These are phyloP conservation scores for Candida suzukii DNA, from an alignment of 805 yeast genomes.

Conservation along the genomic window DNA sequence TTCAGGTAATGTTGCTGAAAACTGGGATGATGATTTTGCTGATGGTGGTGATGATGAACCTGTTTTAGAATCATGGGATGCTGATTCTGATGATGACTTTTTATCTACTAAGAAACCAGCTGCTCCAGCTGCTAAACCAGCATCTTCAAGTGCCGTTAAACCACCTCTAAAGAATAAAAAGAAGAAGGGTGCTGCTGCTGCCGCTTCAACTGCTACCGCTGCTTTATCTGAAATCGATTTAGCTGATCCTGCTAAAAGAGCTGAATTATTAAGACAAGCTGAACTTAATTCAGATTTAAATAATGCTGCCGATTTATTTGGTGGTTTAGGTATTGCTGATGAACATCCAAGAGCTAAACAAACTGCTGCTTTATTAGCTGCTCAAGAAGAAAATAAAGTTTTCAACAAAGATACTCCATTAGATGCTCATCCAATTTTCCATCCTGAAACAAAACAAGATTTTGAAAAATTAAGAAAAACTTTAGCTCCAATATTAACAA, in stretches of 20 bases:
- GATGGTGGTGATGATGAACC: conserved; percentile 52
- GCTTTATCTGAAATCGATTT: conserved; percentile 52
- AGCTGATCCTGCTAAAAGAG: conserved; percentile 68
- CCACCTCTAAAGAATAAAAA: conserved; percentile 7
- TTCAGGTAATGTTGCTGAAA: conserved; percentile 38
- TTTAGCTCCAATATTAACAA: conserved; percentile 51
- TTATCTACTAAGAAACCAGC: conserved; percentile 27
- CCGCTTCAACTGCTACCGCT: conserved; percentile 28
- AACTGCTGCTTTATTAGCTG: conserved; percentile 35
- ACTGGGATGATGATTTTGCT: conserved; percentile 71
- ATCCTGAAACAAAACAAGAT: conserved; percentile 74
- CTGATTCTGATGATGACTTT: conserved; percentile 63
- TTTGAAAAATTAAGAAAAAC: conserved; percentile 73
- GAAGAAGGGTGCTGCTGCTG: conserved; percentile 33
- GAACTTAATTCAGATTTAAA: conserved; percentile 82
- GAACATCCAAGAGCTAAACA: conserved; percentile 47
- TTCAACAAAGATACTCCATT: conserved; percentile 59
- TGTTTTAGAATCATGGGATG: conserved; percentile 87
- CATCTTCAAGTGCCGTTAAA: conserved; percentile 20
- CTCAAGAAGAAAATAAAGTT: conserved; percentile 34
- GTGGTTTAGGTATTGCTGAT: conserved; percentile 54
- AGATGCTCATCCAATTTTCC: conserved; percentile 73
- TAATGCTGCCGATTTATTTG: conserved; percentile 89
- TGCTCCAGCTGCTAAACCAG: conserved; percentile 26
- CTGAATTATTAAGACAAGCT: conserved; percentile 68